Percentiles rank a stretch among this genome's conserved stretches.
Evolutionary conservation across 2,329 filamentous ascomycete genomes (phyloP).

Genomic region (Apiospora saccharicola): DNA sequence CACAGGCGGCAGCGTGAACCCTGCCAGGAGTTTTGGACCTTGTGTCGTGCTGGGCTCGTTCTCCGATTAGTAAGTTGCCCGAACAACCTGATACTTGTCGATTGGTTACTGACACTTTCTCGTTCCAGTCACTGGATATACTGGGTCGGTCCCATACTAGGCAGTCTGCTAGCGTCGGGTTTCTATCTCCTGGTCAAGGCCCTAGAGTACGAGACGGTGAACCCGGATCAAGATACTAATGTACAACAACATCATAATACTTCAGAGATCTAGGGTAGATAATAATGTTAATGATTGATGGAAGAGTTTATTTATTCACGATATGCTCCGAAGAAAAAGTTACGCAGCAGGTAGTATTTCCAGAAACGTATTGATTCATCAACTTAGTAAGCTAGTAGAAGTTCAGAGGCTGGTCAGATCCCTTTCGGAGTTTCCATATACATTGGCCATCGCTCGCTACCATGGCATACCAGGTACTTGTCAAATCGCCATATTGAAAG

Average conservation of each 20-base stretch:
- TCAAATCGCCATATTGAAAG: too few relatives aligned
- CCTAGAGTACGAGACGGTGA: slow-evolving; percentile 2
- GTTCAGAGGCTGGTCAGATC: not conserved
- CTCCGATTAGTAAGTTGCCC: not conserved
- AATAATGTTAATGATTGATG: not conserved
- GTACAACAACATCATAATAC: not conserved
- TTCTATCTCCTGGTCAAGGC: slow-evolving; percentile 20
- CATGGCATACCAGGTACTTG: not conserved
- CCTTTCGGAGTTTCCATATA: not conserved
- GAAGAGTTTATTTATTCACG: too few relatives aligned
- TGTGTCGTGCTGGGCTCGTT: slow-evolving; percentile 15
- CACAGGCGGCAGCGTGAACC: slow-evolving; percentile 18
- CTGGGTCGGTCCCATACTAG: slow-evolving; percentile 21
- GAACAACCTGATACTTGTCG: not conserved
- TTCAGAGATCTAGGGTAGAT: too few relatives aligned
- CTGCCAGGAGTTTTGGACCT: slow-evolving; percentile 20
- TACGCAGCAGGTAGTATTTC: too few relatives aligned
- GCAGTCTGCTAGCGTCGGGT: not conserved
- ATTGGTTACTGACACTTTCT: not conserved
- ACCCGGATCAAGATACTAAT: not conserved
- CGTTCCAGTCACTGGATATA: slow-evolving; percentile 23
- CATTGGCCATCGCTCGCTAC: not conserved
- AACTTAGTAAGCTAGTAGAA: not conserved
- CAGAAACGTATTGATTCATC: not conserved
- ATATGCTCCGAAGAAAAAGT: too few relatives aligned